These are phyloP conservation scores for Trypanosoma theileri DNA, from an alignment of 208 protist species.

Conservation along the genomic window DNA sequence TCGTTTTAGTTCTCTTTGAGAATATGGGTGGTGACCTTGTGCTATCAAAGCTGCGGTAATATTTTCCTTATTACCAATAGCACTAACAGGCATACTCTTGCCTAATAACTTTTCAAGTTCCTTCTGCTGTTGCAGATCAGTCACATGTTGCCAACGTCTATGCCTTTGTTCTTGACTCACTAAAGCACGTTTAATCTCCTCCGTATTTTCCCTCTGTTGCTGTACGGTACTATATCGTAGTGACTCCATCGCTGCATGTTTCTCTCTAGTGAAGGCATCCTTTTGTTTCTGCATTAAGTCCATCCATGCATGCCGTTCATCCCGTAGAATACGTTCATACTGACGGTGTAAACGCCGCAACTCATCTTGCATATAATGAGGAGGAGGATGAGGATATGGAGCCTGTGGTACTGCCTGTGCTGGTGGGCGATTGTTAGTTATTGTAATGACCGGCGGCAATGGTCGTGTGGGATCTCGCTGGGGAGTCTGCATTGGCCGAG, in stretches of 20 bases:
- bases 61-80: neutral
- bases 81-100: neutral
- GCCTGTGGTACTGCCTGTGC: neutral
- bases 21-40: neutral
- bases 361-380: slow-evolving; percentile 47
- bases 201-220: slow-evolving; percentile 21
- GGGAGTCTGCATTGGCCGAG: slow-evolving; percentile 9
- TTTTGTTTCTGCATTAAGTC: slow-evolving; percentile 60
- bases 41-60: neutral
- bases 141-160: slow-evolving; percentile 41
- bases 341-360: slow-evolving; percentile 50
- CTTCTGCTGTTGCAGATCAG: slow-evolving; percentile 45
- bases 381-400: slow-evolving; percentile 22
- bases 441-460: slow-evolving; percentile 44
- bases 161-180: slow-evolving; percentile 45
- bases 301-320: slow-evolving; percentile 61
- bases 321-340: slow-evolving; percentile 48
- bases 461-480: slow-evolving; percentile 17
- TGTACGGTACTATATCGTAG: neutral
- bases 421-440: slow-evolving; percentile 31
- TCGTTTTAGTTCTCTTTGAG: neutral
- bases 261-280: slow-evolving; percentile 36
- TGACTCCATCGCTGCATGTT: slow-evolving; percentile 10
- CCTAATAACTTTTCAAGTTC: slow-evolving; percentile 31
- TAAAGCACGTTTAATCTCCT: slow-evolving; percentile 31